phyloP scores from a whole-genome alignment of 2,329 filamentous ascomycete genomes.

The Pestalotiopsis sp. region DNA sequence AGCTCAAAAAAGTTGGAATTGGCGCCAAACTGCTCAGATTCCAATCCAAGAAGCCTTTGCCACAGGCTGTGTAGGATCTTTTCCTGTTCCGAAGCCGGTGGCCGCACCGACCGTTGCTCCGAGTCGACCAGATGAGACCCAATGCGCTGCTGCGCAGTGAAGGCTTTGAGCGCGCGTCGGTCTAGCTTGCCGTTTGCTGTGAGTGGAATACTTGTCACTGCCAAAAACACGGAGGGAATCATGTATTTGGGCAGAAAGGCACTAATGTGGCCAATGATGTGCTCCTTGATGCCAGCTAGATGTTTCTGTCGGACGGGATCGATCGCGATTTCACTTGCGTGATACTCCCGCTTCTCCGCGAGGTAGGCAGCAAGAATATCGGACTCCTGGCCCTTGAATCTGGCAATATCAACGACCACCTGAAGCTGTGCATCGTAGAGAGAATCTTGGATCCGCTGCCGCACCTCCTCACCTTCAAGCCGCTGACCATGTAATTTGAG shows the following conservation, averaged over 20 bases:
- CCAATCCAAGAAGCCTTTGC: neutral
- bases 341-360: neutral
- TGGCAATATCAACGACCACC: neutral
- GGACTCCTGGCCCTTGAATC: neutral
- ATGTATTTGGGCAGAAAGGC: neutral
- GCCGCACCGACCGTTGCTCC: no score
- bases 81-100: neutral
- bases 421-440: neutral
- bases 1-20: neutral
- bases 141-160: neutral
- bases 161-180: neutral
- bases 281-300: no score
- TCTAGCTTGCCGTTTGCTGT: neutral
- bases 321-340: neutral
- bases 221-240: neutral
- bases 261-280: neutral
- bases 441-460: neutral
- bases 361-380: conserved; percentile 4
- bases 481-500: conserved; percentile 12
- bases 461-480: conserved; percentile 10
- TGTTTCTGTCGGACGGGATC: neutral
- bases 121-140: no score
- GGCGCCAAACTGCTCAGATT: neutral
- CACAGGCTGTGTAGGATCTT: neutral
- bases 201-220: neutral